These are phyloP conservation scores for Astrothelium subdiscretum DNA, from an alignment of 495 filamentous ascomycete species.

Conservation along the genomic window DNA sequence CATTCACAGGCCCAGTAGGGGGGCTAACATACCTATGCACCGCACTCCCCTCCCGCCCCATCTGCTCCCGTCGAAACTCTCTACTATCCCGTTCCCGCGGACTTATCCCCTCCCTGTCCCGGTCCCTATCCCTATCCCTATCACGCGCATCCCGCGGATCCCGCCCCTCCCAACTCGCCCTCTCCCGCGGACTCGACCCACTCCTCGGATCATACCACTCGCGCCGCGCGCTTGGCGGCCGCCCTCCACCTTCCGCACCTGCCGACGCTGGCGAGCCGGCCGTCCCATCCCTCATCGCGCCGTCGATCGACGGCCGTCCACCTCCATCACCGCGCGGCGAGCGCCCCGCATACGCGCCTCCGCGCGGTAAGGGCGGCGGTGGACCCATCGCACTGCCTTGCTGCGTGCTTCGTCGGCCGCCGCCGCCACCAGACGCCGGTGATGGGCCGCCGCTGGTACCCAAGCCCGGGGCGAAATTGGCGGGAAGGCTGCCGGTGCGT, in stretches of 20 bases:
- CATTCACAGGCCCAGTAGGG: constrained; percentile 8
- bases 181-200: background rate
- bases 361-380: background rate
- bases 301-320: background rate
- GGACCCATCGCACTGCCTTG: background rate
- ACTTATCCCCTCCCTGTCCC: constrained; percentile 8
- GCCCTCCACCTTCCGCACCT: background rate
- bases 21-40: constrained; percentile 15
- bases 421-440: background rate
- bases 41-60: background rate
- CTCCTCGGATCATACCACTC: background rate
- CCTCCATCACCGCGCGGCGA: background rate
- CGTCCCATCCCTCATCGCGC: background rate
- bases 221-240: background rate
- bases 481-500: background rate
- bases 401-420: background rate
- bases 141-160: background rate
- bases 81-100: background rate
- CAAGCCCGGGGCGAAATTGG: background rate
- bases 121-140: background rate
- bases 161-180: background rate
- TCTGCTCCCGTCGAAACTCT: background rate
- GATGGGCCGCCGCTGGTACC: too few relatives aligned
- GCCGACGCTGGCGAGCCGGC: background rate
- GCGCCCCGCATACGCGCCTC: background rate